phyloP scores from a whole-genome alignment of 2,329 filamentous ascomycete species.

The Kalaharituber pfeilii region DNA sequence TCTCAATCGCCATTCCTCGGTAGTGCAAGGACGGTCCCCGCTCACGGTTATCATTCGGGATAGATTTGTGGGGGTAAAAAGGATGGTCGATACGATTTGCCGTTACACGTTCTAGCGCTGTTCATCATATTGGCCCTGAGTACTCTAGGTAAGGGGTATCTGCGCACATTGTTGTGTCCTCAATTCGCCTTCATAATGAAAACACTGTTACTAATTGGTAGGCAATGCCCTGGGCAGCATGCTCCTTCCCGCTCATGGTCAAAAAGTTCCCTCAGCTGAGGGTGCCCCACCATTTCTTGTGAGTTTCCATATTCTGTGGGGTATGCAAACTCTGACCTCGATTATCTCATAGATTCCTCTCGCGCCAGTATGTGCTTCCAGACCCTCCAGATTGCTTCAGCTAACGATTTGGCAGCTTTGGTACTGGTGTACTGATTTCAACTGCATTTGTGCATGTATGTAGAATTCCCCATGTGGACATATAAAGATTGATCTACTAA shows the following conservation, averaged over 20 bases:
- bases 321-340: not conserved
- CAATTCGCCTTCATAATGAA: too few relatives aligned
- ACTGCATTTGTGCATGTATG: constrained; percentile 64
- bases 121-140: constrained; percentile 39
- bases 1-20: constrained; percentile 1
- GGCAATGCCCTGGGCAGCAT: too few relatives aligned
- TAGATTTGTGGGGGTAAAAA: constrained; percentile 19
- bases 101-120: constrained; percentile 40
- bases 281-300: constrained; percentile 37
- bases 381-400: constrained; percentile 2
- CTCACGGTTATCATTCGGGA: too few relatives aligned
- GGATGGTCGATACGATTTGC: constrained; percentile 36
- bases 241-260: constrained; percentile 44
- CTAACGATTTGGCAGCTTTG: constrained; percentile 41
- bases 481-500: not conserved
- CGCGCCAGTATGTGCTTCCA: constrained; percentile 17
- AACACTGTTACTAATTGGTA: too few relatives aligned
- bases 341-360: constrained; percentile 13
- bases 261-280: constrained; percentile 42
- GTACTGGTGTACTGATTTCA: constrained; percentile 70
- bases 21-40: not conserved
- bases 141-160: constrained; percentile 36
- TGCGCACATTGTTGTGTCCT: too few relatives aligned
- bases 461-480: too few relatives aligned
- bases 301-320: not conserved